phyloP scores from a whole-genome alignment of 345 rosid genomes.

The Cardiospermum halicacabum region DNA sequence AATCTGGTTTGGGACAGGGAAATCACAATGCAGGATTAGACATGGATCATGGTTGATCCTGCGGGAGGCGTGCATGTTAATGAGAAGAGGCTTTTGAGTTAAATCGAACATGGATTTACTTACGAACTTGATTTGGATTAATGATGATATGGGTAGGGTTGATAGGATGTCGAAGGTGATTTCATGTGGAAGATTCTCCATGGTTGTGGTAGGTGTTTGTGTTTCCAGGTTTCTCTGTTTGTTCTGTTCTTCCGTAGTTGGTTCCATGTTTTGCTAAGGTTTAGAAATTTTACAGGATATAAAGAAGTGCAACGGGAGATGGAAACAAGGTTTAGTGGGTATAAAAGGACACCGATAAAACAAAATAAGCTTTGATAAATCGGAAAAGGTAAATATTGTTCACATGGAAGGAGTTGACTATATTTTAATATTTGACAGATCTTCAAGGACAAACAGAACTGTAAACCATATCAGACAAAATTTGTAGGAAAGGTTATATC shows the following conservation, averaged over 20 bases:
- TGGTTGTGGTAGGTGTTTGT: neutral
- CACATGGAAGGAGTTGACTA: neutral
- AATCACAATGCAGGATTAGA: slow-evolving; percentile 38
- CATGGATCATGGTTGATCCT: slow-evolving; percentile 24
- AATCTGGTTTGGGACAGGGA: slow-evolving; percentile 35
- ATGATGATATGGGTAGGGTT: slow-evolving; percentile 31
- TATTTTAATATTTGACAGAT: neutral
- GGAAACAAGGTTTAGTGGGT: neutral
- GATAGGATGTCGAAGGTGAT: slow-evolving; percentile 21
- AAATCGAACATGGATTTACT: slow-evolving; percentile 34
- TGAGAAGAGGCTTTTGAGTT: slow-evolving; percentile 26
- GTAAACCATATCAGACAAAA: neutral
- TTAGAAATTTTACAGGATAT: neutral
- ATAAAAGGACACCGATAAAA: neutral
- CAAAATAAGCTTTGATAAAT: neutral
- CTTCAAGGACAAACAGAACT: neutral
- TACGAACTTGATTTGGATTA: slow-evolving; percentile 34
- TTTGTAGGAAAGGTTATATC: too few relatives aligned
- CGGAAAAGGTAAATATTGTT: neutral
- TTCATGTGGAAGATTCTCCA: neutral
- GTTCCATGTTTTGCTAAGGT: neutral
- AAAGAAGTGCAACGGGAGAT: neutral
- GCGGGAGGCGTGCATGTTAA: slow-evolving; percentile 3
- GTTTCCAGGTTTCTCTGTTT: neutral
- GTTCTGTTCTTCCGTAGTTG: neutral